Base-by-base conservation (phyloP, 2,329 filamentous ascomycete genomes). In the Zalaria sp. region DNA sequence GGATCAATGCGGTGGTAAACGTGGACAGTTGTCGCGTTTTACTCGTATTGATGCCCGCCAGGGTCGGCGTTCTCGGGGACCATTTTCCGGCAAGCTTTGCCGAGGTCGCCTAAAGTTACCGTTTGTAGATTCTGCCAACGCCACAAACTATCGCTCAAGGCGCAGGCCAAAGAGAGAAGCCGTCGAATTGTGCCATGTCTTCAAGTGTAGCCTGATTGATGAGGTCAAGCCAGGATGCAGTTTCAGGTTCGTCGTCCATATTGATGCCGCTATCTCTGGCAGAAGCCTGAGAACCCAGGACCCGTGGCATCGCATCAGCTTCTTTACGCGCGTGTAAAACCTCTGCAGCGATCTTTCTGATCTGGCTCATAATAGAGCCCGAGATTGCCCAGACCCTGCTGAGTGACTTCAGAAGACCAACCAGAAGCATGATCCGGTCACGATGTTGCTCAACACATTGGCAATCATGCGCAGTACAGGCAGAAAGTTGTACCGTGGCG, bases 401-500 rank as follows among this genome's bases (percentile, higher is more conserved):
- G 5, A 89, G 66, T 34, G 76, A 55, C 51, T 80, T 79, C 34
- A 91, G 69, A 0, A 82, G 81, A 10, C 81, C 83, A 43, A 83
- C 85, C 47, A 86, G 87, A 9, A 93, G 72, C 1, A 81, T 75
- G 41, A 93, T 50, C 8, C 54, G 47, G 35, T 81, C 51, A 77
- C 79, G 61, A 86, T 83, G 47, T 79, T 81, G 49, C 81, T 69
- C 52, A 75, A 75, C 47, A 78, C 78, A 53, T 71, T 66, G 51
- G 59, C 59, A 9, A 49, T 62, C 9, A 58, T 63, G 43, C 56
- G 66, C 51, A 68, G 74, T 77, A 76, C 85, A 93, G 47, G 83
- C 83, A 42, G 81, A 84, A 25, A 93, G 69, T 53, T 91, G 83
- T 3, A 89, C 81, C 51, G 88, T 82, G 5, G 83, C 84, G 11